Evolutionary conservation across 257 asterid genomes (phyloP).

Genomic region (Solanum gandarillasii): DNA sequence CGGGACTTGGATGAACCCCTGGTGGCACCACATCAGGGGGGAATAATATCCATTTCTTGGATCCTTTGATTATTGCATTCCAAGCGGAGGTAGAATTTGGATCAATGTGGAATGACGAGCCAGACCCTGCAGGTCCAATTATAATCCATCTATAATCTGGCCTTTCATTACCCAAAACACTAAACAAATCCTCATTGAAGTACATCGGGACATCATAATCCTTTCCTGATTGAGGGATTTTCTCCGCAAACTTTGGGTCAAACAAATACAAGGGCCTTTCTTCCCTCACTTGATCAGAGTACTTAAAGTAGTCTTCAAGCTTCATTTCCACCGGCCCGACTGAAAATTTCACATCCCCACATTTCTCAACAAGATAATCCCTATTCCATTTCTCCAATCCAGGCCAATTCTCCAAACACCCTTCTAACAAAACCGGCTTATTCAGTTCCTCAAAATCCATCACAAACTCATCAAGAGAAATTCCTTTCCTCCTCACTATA

Average conservation of each 20-base stretch:
- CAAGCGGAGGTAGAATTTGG: slow-evolving; percentile 99
- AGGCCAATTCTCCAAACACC: slow-evolving; percentile 68
- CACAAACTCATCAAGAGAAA: slow-evolving; percentile 69
- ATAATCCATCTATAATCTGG: slow-evolving; percentile 94
- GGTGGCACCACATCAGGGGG: slow-evolving; percentile 97
- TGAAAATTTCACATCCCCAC: slow-evolving; percentile 49
- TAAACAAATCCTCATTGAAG: slow-evolving; percentile 81
- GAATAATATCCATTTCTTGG: slow-evolving; percentile 91
- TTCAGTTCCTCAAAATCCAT: slow-evolving; percentile 68
- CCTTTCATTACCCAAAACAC: slow-evolving; percentile 73
- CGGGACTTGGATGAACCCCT: slow-evolving; percentile 95
- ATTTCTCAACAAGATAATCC: slow-evolving; percentile 41
- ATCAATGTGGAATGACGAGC: slow-evolving; percentile 97
- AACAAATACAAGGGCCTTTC: slow-evolving; percentile 92
- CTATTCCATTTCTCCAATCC: slow-evolving; percentile 79
- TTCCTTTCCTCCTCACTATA: slow-evolving; percentile 52
- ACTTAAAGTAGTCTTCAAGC: slow-evolving; percentile 54
- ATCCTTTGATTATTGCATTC: slow-evolving; percentile 91
- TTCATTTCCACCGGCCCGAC: slow-evolving; percentile 88
- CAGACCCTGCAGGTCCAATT: slow-evolving; percentile 94
- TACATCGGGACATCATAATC: slow-evolving; percentile 67
- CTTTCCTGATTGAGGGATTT: slow-evolving; percentile 55
- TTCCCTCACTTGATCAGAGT: slow-evolving; percentile 74
- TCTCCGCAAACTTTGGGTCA: slow-evolving; percentile 78
- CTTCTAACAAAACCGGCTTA: slow-evolving; percentile 79